Conservation (phyloP, 2,329 filamentous ascomycete species). For the Pseudogymnoascus sp. region DNA sequence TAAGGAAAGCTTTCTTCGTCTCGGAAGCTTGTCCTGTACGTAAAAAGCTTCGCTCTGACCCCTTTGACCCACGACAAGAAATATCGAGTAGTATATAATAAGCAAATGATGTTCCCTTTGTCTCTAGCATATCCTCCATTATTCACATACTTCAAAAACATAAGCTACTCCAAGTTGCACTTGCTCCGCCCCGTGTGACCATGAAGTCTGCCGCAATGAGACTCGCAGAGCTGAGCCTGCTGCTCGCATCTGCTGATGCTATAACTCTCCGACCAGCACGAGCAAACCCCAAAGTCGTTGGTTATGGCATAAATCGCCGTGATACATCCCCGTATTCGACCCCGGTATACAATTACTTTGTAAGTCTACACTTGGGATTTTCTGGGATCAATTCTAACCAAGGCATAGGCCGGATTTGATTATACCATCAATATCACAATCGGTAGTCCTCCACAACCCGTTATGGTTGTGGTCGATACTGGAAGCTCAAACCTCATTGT, state of each 20-base stretch:
- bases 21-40: background rate
- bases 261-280: background rate
- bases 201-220: background rate
- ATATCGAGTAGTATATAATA: background rate
- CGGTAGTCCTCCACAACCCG: slow-evolving; percentile 10
- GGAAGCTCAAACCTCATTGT: slow-evolving; percentile 10
- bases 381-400: background rate
- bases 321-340: background rate
- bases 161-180: background rate
- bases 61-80: background rate
- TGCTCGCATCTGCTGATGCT: background rate
- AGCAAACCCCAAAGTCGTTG: background rate
- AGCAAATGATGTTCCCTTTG: background rate
- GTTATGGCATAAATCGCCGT: background rate
- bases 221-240: background rate
- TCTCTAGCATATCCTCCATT: background rate
- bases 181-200: background rate
- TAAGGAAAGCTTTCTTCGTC: background rate
- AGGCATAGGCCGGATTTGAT: background rate
- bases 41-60: background rate
- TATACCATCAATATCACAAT: slow-evolving; percentile 11
- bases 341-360: background rate
- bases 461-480: slow-evolving; percentile 9
- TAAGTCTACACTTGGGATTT: background rate
- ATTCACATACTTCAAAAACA: background rate